Base-by-base conservation (phyloP, 2,329 filamentous ascomycete genomes). In the Pseudocercospora musae region DNA sequence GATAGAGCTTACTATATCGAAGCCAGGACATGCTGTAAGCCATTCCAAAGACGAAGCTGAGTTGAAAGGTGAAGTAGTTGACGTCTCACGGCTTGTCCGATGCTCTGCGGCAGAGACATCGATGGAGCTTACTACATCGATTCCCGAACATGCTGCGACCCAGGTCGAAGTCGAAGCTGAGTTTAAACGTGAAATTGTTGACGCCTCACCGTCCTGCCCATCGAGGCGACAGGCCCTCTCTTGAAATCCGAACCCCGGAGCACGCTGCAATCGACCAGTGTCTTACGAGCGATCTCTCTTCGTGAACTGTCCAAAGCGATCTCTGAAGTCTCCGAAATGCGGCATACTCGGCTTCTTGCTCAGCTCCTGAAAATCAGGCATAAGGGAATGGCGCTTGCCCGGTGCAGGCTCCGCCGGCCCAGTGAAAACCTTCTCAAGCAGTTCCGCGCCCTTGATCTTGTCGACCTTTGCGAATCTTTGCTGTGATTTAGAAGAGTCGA, bases 381-480 rank as follows among this genome's bases (percentile, higher is more conserved):
- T 59, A 18, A 69, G 44, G 3, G 62, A 65, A 59, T 66, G 62
- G 10, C 67, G 60, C 60, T 68, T 62, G 25, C 53, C 60, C 29
- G 59, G 52, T 29, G 61, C 42, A 9, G 53, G 62, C 48, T 61
- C 60, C 15, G 61, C 40, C 7, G 60, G 58, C 23, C 42, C 60
- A 21, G 57, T 60, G n/a, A 62, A 57, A 2, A 78, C 74, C 90
- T 99, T 99, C 79, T 98, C 94, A n/a, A 99, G 78, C 65, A 99
- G 75, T 44, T 91, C 82, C 0, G 93, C 92, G 0, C 94, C 95
- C 74, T 96, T 96, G 75, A 96, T 82, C 57, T 91, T 90, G 78
- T 98, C 92, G 33, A 99, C 96, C 58, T 92, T 88, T 15, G 92
- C 90, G 74, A 96, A 99, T 75, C 96, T 96, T 79, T 90, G 93